Evolutionary conservation across 768 basidiomycete genomes (phyloP).

Genomic region (Podaxis carcinomalis): DNA sequence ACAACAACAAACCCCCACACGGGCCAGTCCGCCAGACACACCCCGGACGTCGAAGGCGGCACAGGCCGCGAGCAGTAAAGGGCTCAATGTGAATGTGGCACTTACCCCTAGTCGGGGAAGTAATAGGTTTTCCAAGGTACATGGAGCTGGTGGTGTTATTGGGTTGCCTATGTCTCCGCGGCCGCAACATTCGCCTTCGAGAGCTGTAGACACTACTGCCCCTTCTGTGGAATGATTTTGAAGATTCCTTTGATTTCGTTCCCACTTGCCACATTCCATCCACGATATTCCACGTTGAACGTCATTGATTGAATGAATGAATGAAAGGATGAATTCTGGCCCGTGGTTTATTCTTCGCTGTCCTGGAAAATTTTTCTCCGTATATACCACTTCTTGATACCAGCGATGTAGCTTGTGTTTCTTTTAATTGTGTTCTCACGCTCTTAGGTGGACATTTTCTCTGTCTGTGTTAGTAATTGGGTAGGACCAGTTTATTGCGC

Average conservation of each 20-base stretch:
- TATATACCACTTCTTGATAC: constrained; percentile 38
- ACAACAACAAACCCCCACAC: constrained; percentile 24
- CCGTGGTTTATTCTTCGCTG: neutral
- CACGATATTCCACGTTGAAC: neutral
- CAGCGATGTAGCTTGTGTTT: constrained; percentile 11
- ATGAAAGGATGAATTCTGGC: neutral
- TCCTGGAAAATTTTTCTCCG: constrained; percentile 10
- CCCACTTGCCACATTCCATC: neutral
- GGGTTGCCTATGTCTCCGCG: constrained; percentile 59
- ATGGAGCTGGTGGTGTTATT: constrained; percentile 20
- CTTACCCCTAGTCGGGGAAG: constrained; percentile 41
- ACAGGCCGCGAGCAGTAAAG: constrained; percentile 58
- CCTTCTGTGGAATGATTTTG: constrained; percentile 19
- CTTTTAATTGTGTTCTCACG: constrained; percentile 11
- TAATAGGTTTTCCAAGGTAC: constrained; percentile 58
- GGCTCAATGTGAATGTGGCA: constrained; percentile 60
- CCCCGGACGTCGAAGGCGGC: constrained; percentile 50
- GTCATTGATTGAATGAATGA: neutral
- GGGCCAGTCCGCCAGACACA: constrained; percentile 36
- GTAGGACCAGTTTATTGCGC: neutral
- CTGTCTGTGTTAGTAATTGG: neutral
- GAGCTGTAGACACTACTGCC: constrained; percentile 19
- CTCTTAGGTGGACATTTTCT: neutral
- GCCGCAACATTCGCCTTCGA: constrained; percentile 38
- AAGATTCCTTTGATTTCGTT: constrained; percentile 10